Evolutionary conservation across 768 basidiomycete species (phyloP), one percentile per base, ranked within the genome.

Genomic region (Lactarius pseudohatsudake): DNA sequence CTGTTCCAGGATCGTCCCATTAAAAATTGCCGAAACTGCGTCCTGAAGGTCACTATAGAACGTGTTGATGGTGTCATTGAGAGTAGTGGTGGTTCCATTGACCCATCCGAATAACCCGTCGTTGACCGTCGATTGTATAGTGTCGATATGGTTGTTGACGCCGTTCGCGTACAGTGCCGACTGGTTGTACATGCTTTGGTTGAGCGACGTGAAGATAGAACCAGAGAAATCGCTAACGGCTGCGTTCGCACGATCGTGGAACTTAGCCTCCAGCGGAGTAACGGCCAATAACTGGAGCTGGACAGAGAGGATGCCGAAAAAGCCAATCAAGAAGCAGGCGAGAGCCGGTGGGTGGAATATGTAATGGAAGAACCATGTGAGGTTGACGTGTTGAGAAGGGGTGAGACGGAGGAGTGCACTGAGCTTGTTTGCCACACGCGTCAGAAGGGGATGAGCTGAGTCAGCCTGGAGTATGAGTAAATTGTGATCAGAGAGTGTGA

Each of bases 31-130:
- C 62, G 81, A 78, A n/a, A 98, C 92, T 7, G 85, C 81, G 54
- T 83, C 80, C 76, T 96, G 91, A 38, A 99, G 78, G 59, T 94
- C 94, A 64, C 80, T 80, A 78, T 98, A 98, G 76, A 99, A 96
- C 56, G 81, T 82, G 74, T 85, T 89, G 72, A 99, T 79, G 3
- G 96, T 97, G 71, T 81, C 79, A 76, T 99, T 99, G 61, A 99
- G 83, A 7, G 89, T 87, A 4, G 86, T 87, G 1, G 94, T 96
- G 9, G 96, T 96, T 20, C 81, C 84, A 72, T 98, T 94, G 58
- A 98, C 89, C 96, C 96, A 98, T 11, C 95, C 94, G 69, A 98
- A 96, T 56, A 98, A 77, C 30, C 90, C 91, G 47, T 92, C 79
- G 75, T 98, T 93, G 76, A 98, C 85, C 7, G 86, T 84, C 45